These are phyloP conservation scores for Mrakia blollopis DNA, from an alignment of 768 basidiomycete genomes.

Conservation along the genomic window DNA sequence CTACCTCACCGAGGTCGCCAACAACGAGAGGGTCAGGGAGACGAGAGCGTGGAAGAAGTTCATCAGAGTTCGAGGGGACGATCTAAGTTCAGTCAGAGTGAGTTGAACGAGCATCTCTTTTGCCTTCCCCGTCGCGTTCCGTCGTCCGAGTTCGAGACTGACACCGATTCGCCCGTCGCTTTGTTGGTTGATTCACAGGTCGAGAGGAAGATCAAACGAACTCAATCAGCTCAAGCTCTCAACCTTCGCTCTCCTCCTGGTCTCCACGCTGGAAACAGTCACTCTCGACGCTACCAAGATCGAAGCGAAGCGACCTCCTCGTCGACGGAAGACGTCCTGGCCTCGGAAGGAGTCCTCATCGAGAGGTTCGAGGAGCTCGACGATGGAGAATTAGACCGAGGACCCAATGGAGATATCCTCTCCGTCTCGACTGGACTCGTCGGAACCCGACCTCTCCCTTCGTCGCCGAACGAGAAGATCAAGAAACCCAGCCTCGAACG, in stretches of 20 bases:
- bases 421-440: not conserved
- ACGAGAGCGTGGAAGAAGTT: constrained; percentile 77
- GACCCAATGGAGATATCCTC: not conserved
- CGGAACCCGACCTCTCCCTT: not conserved
- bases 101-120: constrained; percentile 53
- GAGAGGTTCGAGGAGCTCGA: constrained; percentile 10
- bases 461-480: not conserved
- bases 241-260: not conserved
- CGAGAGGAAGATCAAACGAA: constrained; percentile 24
- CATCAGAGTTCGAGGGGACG: constrained; percentile 76
- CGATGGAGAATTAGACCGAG: not conserved
- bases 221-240: constrained; percentile 20
- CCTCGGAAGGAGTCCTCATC: constrained; percentile 17
- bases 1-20: constrained; percentile 73
- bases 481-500: not conserved
- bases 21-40: constrained; percentile 58
- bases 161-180: not conserved
- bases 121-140: not conserved
- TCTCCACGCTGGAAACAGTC: not conserved
- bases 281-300: not conserved
- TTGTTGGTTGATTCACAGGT: not conserved
- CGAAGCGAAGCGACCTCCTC: not conserved
- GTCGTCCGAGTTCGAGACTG: not conserved
- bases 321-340: not conserved
- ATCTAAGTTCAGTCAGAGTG: constrained; percentile 77